These are phyloP conservation scores for Colletotrichum aenigma DNA, from an alignment of 2,329 filamentous ascomycete species.

Conservation along the genomic window DNA sequence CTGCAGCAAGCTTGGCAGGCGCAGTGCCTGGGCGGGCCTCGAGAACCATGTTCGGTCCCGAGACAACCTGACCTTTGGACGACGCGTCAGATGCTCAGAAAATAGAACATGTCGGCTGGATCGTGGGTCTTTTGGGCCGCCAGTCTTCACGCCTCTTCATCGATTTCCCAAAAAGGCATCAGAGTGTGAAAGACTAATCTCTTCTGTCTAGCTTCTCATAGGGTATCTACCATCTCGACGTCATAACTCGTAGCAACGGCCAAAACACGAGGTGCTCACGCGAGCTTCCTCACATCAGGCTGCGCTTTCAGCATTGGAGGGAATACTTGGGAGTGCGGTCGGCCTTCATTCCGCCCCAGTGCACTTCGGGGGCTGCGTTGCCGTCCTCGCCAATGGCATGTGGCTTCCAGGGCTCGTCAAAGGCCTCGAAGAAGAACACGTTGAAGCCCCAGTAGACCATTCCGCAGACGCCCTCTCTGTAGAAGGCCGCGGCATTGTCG, in stretches of 20 bases:
- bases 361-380: constrained; percentile 63
- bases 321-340: constrained; percentile 61
- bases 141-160: background rate
- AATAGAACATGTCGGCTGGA: background rate
- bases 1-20: background rate
- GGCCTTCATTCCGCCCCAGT: constrained; percentile 71
- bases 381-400: constrained; percentile 67
- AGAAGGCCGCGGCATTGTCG: constrained; percentile 64
- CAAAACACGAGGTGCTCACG: background rate
- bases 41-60: background rate
- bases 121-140: background rate
- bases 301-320: constrained; percentile 26
- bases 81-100: background rate
- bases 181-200: background rate
- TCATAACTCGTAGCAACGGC: background rate
- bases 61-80: background rate
- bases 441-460: constrained; percentile 70
- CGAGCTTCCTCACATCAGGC: background rate
- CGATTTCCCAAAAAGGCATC: background rate
- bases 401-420: constrained; percentile 76
- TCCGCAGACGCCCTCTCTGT: constrained; percentile 65
- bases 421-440: constrained; percentile 76
- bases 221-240: background rate
- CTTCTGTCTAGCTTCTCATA: background rate
- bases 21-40: background rate